phyloP scores from a whole-genome alignment of 2,329 filamentous ascomycete genomes.

The Diaporthe ampelina region DNA sequence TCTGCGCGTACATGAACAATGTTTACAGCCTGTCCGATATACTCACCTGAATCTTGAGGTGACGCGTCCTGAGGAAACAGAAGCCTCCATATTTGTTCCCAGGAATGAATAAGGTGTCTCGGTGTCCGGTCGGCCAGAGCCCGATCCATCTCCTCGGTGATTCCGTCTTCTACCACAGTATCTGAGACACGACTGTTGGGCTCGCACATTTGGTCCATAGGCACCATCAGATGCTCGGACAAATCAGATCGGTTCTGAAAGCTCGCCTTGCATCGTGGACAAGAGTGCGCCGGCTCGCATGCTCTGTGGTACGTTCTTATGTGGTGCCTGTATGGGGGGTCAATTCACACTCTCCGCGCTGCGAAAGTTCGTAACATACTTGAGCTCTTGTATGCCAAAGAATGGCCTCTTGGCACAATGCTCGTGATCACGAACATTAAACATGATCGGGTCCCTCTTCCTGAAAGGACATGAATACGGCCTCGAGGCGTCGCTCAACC shows the following conservation, averaged over 20 bases:
- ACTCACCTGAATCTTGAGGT: conserved; percentile 37
- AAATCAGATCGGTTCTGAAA: conserved; percentile 29
- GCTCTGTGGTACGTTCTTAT: conserved; percentile 31
- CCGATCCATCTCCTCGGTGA: conserved; percentile 38
- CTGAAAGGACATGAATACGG: conserved; percentile 39
- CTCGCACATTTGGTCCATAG: conserved; percentile 40
- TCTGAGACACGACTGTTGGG: not conserved
- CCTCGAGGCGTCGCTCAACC: not conserved
- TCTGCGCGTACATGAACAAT: not conserved
- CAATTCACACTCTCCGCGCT: not conserved
- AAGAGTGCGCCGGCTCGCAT: conserved; percentile 18
- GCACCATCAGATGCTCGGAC: conserved; percentile 37
- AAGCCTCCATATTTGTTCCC: conserved; percentile 38
- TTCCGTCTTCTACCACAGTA: conserved; percentile 27
- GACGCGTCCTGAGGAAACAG: conserved; percentile 37
- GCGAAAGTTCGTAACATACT: not conserved
- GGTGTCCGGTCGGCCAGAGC: conserved; percentile 25
- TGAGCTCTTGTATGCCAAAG: conserved; percentile 35
- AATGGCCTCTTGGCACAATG: conserved; percentile 38
- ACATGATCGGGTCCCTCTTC: conserved; percentile 36
- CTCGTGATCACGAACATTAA: conserved; percentile 42
- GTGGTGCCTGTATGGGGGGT: conserved; percentile 30
- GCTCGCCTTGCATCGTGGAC: conserved; percentile 37
- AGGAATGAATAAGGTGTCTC: conserved; percentile 21
- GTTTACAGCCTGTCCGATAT: not conserved